phyloP scores from a whole-genome alignment of 441 rosid species.

The Cnidoscolus chayamansa region DNA sequence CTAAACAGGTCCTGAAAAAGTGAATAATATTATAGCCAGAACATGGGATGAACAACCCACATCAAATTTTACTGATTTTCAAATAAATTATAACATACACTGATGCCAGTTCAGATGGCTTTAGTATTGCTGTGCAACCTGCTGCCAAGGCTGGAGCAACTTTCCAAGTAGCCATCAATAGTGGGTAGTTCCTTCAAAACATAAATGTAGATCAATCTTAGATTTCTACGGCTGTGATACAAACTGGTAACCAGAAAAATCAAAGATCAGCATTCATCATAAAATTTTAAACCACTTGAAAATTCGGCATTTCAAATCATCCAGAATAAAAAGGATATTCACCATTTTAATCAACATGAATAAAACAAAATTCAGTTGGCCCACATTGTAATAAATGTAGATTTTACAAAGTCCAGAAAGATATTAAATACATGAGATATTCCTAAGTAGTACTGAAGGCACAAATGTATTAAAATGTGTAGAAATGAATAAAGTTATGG shows the following conservation, averaged over 20 bases:
- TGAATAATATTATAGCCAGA: constrained; percentile 17
- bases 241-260: background rate
- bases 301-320: background rate
- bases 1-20: constrained; percentile 88
- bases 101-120: constrained; percentile 89
- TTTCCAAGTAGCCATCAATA: constrained; percentile 95
- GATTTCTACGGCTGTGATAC: constrained; percentile 4
- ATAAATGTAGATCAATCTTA: constrained; percentile 19
- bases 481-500: background rate
- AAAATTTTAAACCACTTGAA: background rate
- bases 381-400: background rate
- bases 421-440: background rate
- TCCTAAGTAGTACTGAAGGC: background rate
- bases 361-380: background rate
- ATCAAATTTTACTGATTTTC: constrained; percentile 19
- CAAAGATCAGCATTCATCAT: background rate
- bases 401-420: background rate
- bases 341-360: constrained; percentile 6
- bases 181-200: constrained; percentile 86
- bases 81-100: constrained; percentile 48
- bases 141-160: constrained; percentile 99
- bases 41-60: constrained; percentile 18
- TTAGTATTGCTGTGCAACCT: constrained; percentile 91
- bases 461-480: background rate
- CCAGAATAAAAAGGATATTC: background rate